A percentile compares a stretch with the other conserved stretches of the same genome.
Conservation (phyloP, 1,284 basidiomycete genomes). For the Moesziomyces parantarcticus region DNA sequence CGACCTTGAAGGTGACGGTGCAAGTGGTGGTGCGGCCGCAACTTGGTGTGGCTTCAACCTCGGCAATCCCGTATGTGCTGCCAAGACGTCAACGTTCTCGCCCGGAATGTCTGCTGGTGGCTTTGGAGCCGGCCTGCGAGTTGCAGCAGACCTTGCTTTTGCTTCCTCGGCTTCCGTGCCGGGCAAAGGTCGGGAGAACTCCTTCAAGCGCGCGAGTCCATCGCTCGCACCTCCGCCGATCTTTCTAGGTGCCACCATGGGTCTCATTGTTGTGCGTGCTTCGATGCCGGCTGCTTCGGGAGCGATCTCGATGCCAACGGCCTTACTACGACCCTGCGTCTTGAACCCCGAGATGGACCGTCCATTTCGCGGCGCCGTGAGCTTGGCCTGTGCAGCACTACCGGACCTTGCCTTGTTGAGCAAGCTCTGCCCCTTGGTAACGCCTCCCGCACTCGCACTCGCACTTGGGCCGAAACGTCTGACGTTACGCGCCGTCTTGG, state of each 20-base stretch:
- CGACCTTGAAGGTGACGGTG: background rate
- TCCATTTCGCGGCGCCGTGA: slow-evolving; percentile 21
- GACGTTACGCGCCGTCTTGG: slow-evolving; percentile 12
- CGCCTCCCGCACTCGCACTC: slow-evolving; percentile 1
- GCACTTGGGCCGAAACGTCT: slow-evolving; percentile 9
- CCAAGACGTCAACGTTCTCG: background rate
- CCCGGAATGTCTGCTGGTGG: background rate
- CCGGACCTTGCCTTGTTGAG: slow-evolving; percentile 38
- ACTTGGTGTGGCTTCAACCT: slow-evolving; percentile 27
- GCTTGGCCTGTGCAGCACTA: slow-evolving; percentile 34
- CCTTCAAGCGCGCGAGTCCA: slow-evolving; percentile 18
- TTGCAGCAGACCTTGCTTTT: background rate
- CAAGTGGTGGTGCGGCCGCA: slow-evolving; percentile 21
- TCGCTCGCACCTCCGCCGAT: slow-evolving; percentile 27
- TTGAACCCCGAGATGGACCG: slow-evolving; percentile 3
- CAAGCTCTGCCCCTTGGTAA: slow-evolving; percentile 50
- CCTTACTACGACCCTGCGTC: slow-evolving; percentile 28
- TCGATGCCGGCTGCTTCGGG: slow-evolving; percentile 18
- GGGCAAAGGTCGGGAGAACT: slow-evolving; percentile 14
- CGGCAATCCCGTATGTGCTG: slow-evolving; percentile 4
- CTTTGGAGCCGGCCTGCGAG: slow-evolving; percentile 2
- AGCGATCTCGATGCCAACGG: slow-evolving; percentile 26
- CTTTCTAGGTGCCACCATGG: slow-evolving; percentile 43
- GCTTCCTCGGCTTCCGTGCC: slow-evolving; percentile 5
- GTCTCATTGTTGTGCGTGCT: slow-evolving; percentile 9